A percentile compares a stretch with the other conserved stretches of the same genome.
phyloP scores from a whole-genome alignment of 495 filamentous ascomycete genomes.

The Penicillium egyptiacum region DNA sequence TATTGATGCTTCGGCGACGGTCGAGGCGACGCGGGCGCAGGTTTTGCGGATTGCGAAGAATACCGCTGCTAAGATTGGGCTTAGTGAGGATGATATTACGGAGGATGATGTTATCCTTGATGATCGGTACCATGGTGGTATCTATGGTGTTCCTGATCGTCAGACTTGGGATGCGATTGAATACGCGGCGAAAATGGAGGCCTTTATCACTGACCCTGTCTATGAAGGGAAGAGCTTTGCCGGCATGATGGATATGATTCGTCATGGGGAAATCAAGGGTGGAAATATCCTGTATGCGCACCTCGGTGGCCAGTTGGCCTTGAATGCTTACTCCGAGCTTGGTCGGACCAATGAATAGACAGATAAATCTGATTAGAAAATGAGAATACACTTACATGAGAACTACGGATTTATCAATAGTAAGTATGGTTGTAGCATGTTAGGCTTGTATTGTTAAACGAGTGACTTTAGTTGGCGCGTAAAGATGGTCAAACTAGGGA shows the following conservation, averaged over 20 bases:
- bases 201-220: slow-evolving; percentile 66
- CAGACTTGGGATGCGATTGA: slow-evolving; percentile 60
- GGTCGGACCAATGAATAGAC: slow-evolving; percentile 24
- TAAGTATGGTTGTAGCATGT: background rate
- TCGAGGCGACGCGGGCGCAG: slow-evolving; percentile 54
- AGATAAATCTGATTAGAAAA: background rate
- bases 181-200: slow-evolving; percentile 60
- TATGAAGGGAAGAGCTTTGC: slow-evolving; percentile 69
- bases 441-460: slow-evolving; percentile 26
- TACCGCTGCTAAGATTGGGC: slow-evolving; percentile 57
- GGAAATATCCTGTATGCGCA: slow-evolving; percentile 65
- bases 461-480: slow-evolving; percentile 38
- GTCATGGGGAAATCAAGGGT: slow-evolving; percentile 53
- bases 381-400: background rate
- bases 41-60: slow-evolving; percentile 59
- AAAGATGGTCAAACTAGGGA: background rate
- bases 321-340: slow-evolving; percentile 56
- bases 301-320: slow-evolving; percentile 60
- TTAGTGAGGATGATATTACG: slow-evolving; percentile 53
- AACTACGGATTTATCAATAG: background rate
- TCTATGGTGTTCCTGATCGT: slow-evolving; percentile 59
- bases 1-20: slow-evolving; percentile 62
- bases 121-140: slow-evolving; percentile 60
- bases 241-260: slow-evolving; percentile 64
- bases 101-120: slow-evolving; percentile 58